phyloP scores from a whole-genome alignment of 2,329 filamentous ascomycete species.

The Paradendryphiella salina region DNA sequence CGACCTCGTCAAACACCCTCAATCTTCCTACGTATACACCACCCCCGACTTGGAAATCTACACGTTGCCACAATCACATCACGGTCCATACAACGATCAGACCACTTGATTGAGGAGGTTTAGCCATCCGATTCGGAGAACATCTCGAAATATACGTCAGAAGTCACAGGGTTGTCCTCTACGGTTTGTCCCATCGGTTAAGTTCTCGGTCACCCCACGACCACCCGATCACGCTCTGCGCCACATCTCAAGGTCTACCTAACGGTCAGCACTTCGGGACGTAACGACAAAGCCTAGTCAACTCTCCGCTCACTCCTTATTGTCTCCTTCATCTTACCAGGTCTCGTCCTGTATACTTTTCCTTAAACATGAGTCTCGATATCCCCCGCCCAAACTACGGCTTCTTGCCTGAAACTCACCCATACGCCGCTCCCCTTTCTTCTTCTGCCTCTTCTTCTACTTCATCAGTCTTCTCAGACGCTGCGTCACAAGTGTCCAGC shows the following conservation, averaged over 20 bases:
- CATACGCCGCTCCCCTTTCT: constrained; percentile 72
- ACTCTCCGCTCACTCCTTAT: constrained; percentile 42
- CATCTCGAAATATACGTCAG: constrained; percentile 42
- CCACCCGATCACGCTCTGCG: constrained; percentile 41
- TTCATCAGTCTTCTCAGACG: constrained; percentile 75
- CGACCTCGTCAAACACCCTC: constrained; percentile 37
- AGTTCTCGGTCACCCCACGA: constrained; percentile 48
- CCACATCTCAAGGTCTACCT: constrained; percentile 42
- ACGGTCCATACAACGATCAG: constrained; percentile 17
- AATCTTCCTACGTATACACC: constrained; percentile 24
- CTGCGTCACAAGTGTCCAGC: constrained; percentile 69
- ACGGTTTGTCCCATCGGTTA: constrained; percentile 49
- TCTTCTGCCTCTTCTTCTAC: constrained; percentile 76
- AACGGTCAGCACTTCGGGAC: constrained; percentile 43
- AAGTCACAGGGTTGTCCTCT: constrained; percentile 39
- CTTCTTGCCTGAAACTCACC: constrained; percentile 49
- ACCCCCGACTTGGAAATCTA: constrained; percentile 17
- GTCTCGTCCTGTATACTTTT: constrained; percentile 26
- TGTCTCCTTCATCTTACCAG: constrained; percentile 25
- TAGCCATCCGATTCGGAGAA: constrained; percentile 26
- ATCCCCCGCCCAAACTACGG: constrained; percentile 40
- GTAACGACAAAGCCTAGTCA: constrained; percentile 38
- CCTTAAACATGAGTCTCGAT: constrained; percentile 47
- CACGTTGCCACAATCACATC: constrained; percentile 17
- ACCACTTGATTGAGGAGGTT: constrained; percentile 19